Evolutionary conservation across 371 early-diverging fungal species (phyloP).

Genomic region (Polyrhizophydium stewartii): DNA sequence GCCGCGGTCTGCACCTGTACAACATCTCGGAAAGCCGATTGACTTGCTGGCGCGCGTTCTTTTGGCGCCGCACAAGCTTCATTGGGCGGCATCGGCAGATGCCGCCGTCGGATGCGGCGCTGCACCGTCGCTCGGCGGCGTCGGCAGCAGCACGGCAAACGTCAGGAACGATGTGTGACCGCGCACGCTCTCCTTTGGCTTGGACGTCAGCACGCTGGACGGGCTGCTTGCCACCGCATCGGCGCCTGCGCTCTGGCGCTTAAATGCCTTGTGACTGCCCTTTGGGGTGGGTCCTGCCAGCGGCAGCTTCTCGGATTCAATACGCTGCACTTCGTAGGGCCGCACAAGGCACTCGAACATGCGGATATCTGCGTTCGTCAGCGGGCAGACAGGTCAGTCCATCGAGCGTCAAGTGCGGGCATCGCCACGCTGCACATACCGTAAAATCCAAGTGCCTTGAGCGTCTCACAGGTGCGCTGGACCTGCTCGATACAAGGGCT

Average conservation of each 20-base stretch:
- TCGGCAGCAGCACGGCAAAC: slow-evolving; percentile 69
- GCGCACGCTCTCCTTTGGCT: slow-evolving; percentile 31
- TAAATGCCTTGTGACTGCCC: background rate
- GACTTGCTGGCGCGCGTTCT: no score
- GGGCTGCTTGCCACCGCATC: no score
- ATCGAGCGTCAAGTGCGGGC: no score
- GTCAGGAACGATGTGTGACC: slow-evolving; percentile 94
- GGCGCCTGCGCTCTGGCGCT: no score
- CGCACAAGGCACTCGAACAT: slow-evolving; percentile 78
- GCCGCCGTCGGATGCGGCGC: background rate
- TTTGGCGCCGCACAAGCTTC: no score
- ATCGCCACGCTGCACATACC: slow-evolving; percentile 51
- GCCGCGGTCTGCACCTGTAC: no score
- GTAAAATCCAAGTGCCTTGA: slow-evolving; percentile 74
- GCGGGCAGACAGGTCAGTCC: no score
- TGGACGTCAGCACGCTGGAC: no score
- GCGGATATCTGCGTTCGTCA: slow-evolving; percentile 54
- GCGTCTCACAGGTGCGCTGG: slow-evolving; percentile 61
- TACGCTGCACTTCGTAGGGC: slow-evolving; percentile 47
- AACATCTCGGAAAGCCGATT: no score
- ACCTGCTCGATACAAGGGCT: slow-evolving; percentile 97
- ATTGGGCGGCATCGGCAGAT: no score
- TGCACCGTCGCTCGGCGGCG: background rate
- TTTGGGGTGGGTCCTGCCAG: slow-evolving; percentile 13
- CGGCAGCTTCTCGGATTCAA: slow-evolving; percentile 40